Evolutionary conservation across 2,329 filamentous ascomycete genomes (phyloP).

Genomic region (Alternaria atra): DNA sequence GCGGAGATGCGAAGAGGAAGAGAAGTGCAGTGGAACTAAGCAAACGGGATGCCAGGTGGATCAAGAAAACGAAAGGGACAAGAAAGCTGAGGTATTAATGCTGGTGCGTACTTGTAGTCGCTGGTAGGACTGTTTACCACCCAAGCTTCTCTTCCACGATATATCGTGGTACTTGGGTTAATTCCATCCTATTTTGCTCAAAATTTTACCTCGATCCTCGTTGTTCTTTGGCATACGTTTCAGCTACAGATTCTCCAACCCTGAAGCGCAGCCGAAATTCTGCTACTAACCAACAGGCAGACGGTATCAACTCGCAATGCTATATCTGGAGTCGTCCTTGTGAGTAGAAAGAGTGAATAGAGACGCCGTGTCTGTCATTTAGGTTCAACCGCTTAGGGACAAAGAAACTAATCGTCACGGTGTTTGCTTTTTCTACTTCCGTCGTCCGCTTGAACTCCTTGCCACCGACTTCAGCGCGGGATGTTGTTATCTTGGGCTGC

Average conservation of each 20-base stretch:
- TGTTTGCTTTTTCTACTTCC: background rate
- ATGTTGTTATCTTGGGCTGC: background rate
- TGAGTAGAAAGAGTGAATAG: too few species aligned
- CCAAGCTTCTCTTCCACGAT: background rate
- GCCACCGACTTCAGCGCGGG: background rate
- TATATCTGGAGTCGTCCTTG: background rate
- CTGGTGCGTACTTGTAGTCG: background rate
- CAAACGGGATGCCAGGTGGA: constrained; percentile 43
- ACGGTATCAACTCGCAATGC: background rate
- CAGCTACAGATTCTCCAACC: background rate
- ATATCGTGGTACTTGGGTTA: background rate
- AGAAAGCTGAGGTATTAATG: constrained; percentile 12
- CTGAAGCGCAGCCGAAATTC: background rate
- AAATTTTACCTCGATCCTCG: background rate
- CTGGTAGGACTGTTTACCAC: background rate
- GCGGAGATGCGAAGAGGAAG: constrained; percentile 30
- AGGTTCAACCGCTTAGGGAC: background rate
- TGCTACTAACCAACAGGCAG: background rate
- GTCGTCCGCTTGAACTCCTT: background rate
- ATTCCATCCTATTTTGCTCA: background rate
- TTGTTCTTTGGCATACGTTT: background rate
- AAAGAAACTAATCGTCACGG: background rate
- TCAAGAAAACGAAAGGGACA: constrained; percentile 34
- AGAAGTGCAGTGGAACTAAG: constrained; percentile 44
- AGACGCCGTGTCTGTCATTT: background rate